Conservation (phyloP, 305 asterid genomes). For the Solanum hybrid region DNA sequence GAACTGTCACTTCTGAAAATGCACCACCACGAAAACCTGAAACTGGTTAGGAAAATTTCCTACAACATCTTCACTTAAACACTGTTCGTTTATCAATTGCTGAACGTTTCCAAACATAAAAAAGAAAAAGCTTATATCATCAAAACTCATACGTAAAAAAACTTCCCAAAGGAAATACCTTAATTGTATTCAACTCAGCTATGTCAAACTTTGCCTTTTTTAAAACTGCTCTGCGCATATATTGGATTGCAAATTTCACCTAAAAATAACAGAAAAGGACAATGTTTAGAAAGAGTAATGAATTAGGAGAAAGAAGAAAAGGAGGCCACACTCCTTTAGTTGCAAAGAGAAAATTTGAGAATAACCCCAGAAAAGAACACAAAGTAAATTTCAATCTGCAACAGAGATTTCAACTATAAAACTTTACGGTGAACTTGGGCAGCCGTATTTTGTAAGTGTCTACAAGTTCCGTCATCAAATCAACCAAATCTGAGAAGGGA, state of each 20-base stretch:
- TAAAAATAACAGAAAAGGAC: conserved; percentile 9
- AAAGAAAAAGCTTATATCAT: neutral
- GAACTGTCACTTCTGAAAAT: neutral
- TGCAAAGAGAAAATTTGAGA: conserved; percentile 5
- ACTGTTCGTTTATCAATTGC: neutral
- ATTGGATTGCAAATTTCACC: conserved; percentile 93
- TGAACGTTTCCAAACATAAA: neutral
- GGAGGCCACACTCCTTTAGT: neutral
- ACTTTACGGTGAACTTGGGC: conserved; percentile 83
- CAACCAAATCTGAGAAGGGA: conserved; percentile 90
- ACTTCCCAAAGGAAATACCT: conserved; percentile 36
- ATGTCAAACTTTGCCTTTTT: conserved; percentile 90
- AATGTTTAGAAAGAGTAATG: neutral
- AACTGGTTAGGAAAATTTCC: neutral
- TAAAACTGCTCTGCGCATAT: conserved; percentile 67
- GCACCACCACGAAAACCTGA: neutral
- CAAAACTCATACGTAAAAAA: neutral
- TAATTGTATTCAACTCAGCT: conserved; percentile 60
- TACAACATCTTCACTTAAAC: neutral
- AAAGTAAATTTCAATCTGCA: neutral
- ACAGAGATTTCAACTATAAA: neutral
- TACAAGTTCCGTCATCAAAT: conserved; percentile 93
- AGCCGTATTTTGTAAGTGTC: conserved; percentile 86
- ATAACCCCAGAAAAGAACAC: neutral
- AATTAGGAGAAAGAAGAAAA: neutral